Conservation (phyloP, 192 early-diverging fungal species). For the Jimgerdemannia flammicorona region DNA sequence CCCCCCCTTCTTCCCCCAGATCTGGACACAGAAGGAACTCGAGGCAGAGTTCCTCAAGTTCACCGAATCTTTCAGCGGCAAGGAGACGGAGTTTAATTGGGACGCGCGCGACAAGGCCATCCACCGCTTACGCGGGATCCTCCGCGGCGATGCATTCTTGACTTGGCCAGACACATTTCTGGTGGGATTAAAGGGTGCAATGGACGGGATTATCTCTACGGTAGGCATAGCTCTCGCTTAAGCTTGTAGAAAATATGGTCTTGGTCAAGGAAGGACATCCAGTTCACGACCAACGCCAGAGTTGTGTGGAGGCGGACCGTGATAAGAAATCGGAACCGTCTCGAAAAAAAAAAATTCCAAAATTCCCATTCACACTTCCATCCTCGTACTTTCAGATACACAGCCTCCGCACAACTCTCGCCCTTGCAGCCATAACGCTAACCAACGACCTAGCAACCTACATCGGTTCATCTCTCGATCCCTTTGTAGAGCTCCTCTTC, state of each 20-base stretch:
- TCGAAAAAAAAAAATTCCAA: too few species aligned
- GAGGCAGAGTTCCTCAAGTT: background rate
- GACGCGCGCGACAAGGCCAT: conserved; percentile 24
- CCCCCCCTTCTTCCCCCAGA: background rate
- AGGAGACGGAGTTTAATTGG: conserved; percentile 35
- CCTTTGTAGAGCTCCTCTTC: conserved; percentile 34
- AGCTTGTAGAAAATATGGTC: background rate
- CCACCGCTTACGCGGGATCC: conserved; percentile 20
- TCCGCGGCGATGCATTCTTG: conserved; percentile 24
- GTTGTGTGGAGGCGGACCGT: too few species aligned
- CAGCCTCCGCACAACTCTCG: conserved; percentile 36
- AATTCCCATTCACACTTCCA: too few species aligned
- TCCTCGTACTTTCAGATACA: too few species aligned
- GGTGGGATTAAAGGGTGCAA: conserved; percentile 7
- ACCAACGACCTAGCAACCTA: conserved; percentile 29
- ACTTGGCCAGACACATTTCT: conserved; percentile 18
- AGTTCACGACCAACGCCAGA: too few species aligned
- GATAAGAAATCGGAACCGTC: too few species aligned
- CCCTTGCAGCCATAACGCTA: conserved; percentile 22
- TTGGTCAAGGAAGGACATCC: too few species aligned
- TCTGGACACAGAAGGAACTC: background rate
- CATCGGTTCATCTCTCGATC: conserved; percentile 18
- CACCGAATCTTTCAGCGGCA: background rate
- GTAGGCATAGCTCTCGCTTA: conserved; percentile 3
- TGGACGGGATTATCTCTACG: conserved; percentile 23